Conservation (phyloP, 345 rosid genomes). For the Hypericum perforatum region DNA sequence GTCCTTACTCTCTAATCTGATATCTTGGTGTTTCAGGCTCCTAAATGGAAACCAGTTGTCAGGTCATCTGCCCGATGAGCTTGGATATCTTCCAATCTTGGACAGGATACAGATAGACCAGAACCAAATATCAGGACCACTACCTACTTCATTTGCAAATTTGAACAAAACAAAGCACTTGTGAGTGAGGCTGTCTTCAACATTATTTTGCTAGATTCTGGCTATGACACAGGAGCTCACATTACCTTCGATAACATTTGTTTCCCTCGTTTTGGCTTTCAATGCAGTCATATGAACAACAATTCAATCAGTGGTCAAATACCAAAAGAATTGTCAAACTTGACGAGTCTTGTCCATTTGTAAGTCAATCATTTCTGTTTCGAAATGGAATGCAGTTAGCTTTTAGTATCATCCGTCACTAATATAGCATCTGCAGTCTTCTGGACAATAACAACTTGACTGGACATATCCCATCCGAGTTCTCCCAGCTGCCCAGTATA, state of each 20-base stretch:
- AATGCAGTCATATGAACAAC: constrained; percentile 92
- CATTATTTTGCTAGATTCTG: constrained; percentile 2
- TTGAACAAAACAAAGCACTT: constrained; percentile 81
- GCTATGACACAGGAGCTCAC: neutral
- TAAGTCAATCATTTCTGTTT: constrained; percentile 34
- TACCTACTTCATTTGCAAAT: constrained; percentile 74
- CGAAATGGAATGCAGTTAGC: neutral
- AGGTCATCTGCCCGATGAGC: constrained; percentile 77
- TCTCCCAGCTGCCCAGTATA: constrained; percentile 54
- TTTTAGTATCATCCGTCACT: constrained; percentile 1
- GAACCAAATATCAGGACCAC: constrained; percentile 71
- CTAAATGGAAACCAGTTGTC: constrained; percentile 79
- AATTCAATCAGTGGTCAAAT: constrained; percentile 91
- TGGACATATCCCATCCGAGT: constrained; percentile 74
- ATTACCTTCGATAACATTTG: neutral
- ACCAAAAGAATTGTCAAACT: constrained; percentile 69
- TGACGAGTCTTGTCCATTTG: constrained; percentile 85
- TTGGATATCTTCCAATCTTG: constrained; percentile 73
- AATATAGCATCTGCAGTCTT: constrained; percentile 44
- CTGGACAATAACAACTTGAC: constrained; percentile 85
- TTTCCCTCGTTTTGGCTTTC: constrained; percentile 20
- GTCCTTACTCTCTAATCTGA: constrained; percentile 4
- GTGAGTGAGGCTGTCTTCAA: constrained; percentile 63
- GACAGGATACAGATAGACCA: constrained; percentile 93
- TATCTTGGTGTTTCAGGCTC: constrained; percentile 45